phyloP scores from a whole-genome alignment of 2,329 filamentous ascomycete genomes.

The Esteya vermicola region DNA sequence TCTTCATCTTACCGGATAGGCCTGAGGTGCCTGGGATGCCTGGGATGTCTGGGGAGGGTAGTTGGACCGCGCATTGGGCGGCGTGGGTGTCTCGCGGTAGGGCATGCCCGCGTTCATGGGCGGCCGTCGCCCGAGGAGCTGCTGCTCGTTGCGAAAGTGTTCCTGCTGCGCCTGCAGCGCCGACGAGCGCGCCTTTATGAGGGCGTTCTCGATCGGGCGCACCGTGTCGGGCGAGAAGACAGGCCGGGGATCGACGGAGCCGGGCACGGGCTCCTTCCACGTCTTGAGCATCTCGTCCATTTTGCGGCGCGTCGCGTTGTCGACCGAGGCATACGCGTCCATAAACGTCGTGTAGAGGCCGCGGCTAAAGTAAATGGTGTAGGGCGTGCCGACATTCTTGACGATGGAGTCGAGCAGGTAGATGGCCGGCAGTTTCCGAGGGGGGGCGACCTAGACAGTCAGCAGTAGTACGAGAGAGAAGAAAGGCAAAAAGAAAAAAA shows the following conservation, averaged over 20 bases:
- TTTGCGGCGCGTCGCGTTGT: conserved; percentile 67
- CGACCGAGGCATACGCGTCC: conserved; percentile 87
- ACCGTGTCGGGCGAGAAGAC: conserved; percentile 84
- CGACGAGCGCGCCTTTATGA: conserved; percentile 64
- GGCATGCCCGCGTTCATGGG: conserved; percentile 29
- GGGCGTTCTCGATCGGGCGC: conserved; percentile 80
- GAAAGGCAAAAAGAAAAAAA: too few relatives aligned
- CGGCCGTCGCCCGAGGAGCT: conserved; percentile 31
- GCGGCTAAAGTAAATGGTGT: conserved; percentile 85
- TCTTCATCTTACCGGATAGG: conserved; percentile 15
- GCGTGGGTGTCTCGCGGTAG: conserved; percentile 62
- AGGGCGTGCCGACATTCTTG: conserved; percentile 96
- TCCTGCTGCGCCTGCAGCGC: conserved; percentile 45
- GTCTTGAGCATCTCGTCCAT: conserved; percentile 97
- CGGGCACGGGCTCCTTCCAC: conserved; percentile 94
- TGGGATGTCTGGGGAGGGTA: conserved; percentile 9
- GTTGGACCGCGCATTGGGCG: conserved; percentile 36
- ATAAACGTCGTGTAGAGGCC: conserved; percentile 92
- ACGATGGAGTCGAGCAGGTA: conserved; percentile 97
- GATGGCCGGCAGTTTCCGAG: conserved; percentile 84
- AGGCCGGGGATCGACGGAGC: conserved; percentile 80
- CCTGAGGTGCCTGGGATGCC: too few relatives aligned
- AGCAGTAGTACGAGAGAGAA: conserved; percentile 6
- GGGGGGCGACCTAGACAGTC: conserved; percentile 57
- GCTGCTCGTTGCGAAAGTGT: conserved; percentile 39